Evolutionary conservation across 2,329 filamentous ascomycete genomes (phyloP).

Genomic region (Alternaria sp.): DNA sequence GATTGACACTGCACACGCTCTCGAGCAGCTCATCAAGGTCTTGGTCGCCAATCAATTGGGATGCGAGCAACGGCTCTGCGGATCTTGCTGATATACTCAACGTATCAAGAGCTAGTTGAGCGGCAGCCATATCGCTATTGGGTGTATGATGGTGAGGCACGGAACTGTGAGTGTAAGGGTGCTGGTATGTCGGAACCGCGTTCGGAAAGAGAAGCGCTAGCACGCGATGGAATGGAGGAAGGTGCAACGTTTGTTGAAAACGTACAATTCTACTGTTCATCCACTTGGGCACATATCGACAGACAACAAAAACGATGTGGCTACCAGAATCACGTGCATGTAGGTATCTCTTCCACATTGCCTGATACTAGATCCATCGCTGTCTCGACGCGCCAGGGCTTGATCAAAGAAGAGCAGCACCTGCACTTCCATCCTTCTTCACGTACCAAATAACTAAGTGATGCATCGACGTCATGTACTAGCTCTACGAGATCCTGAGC

Average conservation of each 20-base stretch:
- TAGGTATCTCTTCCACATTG: not conserved
- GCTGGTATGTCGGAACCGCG: not conserved
- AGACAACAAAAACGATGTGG: not conserved
- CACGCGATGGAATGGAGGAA: not conserved
- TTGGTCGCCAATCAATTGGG: constrained; percentile 17
- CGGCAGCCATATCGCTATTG: not conserved
- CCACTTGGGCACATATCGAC: not conserved
- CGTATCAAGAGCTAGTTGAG: not conserved
- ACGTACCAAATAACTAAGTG: not conserved
- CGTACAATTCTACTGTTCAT: not conserved
- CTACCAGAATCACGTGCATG: not conserved
- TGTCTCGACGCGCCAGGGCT: not conserved
- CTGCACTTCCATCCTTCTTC: not conserved
- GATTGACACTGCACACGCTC: not conserved
- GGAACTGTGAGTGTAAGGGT: not conserved
- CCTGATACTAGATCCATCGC: not conserved
- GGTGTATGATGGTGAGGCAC: not conserved
- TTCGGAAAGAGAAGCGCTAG: not conserved
- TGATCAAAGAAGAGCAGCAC: not conserved
- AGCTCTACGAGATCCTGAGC: not conserved
- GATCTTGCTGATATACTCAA: not conserved
- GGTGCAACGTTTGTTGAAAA: not conserved
- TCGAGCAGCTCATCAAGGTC: constrained; percentile 24
- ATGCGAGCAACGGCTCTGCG: constrained; percentile 28
- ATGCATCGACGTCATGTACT: not conserved